Evolutionary conservation across 129 eudicot genomes (phyloP).

Genomic region (Helichrysum umbraculigerum): DNA sequence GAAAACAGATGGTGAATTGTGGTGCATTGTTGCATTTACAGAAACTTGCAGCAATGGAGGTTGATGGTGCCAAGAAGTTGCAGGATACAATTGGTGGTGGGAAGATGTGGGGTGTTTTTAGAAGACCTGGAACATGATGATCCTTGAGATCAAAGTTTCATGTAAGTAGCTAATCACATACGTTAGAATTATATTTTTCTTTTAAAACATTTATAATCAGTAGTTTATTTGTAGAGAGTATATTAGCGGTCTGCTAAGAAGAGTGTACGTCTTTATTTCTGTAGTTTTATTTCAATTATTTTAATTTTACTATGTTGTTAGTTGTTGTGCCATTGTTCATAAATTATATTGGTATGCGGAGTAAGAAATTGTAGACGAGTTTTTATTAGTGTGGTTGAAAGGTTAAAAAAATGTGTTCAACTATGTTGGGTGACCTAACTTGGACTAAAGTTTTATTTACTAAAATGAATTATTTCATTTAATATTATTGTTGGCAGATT

Average conservation of each 20-base stretch:
- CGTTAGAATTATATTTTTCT: conserved; percentile 22
- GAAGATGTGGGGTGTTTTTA: conserved; percentile 71
- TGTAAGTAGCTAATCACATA: conserved; percentile 22
- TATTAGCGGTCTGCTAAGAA: too few relatives aligned
- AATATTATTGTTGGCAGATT: not conserved
- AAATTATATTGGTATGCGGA: conserved; percentile 28
- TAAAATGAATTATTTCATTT: conserved; percentile 19
- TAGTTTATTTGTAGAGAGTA: too few relatives aligned
- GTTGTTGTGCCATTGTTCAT: conserved; percentile 40
- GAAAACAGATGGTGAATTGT: conserved; percentile 61
- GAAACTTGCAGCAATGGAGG: conserved; percentile 59
- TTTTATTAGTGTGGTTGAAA: conserved; percentile 29
- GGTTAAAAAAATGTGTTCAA: conserved; percentile 30
- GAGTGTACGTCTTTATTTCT: not conserved
- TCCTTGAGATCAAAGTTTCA: conserved; percentile 6
- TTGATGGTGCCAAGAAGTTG: conserved; percentile 74
- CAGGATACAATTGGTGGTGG: conserved; percentile 55
- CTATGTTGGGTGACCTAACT: conserved; percentile 47
- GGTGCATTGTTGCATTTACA: conserved; percentile 55
- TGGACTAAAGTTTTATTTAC: conserved; percentile 29
- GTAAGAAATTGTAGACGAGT: conserved; percentile 29
- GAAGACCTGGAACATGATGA: conserved; percentile 28
- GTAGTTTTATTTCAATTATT: not conserved
- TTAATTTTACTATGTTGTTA: conserved; percentile 17
- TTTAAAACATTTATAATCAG: not conserved